phyloP scores from a whole-genome alignment of 1,284 basidiomycete genomes.

The Apiotrichum montevideense region DNA sequence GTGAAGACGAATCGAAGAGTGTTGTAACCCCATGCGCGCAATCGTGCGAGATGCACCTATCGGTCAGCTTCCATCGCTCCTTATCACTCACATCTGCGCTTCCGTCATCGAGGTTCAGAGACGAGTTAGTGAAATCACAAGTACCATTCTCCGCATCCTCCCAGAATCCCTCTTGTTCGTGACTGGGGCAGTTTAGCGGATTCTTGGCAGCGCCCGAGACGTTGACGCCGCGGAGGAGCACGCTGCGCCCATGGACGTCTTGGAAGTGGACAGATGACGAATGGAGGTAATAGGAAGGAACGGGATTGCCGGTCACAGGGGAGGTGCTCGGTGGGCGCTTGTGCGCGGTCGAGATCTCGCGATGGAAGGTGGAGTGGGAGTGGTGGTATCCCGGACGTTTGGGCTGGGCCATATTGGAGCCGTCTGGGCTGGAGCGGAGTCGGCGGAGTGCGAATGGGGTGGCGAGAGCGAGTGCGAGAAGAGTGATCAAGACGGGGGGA shows the following conservation, averaged over 20 bases:
- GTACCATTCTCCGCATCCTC: constrained; percentile 71
- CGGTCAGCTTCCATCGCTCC: background rate
- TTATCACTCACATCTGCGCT: constrained; percentile 37
- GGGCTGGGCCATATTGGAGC: too few species aligned
- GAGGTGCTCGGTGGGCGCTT: constrained; percentile 51
- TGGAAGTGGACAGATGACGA: constrained; percentile 70
- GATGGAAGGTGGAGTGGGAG: background rate
- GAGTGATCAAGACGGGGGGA: too few species aligned
- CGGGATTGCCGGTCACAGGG: constrained; percentile 61
- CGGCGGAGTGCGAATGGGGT: too few species aligned
- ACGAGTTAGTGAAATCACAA: constrained; percentile 63
- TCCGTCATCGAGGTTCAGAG: constrained; percentile 60
- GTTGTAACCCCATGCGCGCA: constrained; percentile 92
- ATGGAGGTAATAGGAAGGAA: constrained; percentile 51
- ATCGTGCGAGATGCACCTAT: constrained; percentile 77
- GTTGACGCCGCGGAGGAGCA: constrained; percentile 88
- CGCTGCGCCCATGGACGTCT: constrained; percentile 71
- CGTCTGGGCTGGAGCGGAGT: too few species aligned
- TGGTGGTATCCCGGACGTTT: background rate
- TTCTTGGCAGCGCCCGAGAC: constrained; percentile 82
- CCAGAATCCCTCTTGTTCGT: constrained; percentile 76
- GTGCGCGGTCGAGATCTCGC: too few species aligned
- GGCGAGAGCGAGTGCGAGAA: too few species aligned
- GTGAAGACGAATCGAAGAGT: constrained; percentile 84
- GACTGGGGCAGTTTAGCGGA: constrained; percentile 64